phyloP scores from a whole-genome alignment of 345 rosid genomes.

The Murraya koenigii region DNA sequence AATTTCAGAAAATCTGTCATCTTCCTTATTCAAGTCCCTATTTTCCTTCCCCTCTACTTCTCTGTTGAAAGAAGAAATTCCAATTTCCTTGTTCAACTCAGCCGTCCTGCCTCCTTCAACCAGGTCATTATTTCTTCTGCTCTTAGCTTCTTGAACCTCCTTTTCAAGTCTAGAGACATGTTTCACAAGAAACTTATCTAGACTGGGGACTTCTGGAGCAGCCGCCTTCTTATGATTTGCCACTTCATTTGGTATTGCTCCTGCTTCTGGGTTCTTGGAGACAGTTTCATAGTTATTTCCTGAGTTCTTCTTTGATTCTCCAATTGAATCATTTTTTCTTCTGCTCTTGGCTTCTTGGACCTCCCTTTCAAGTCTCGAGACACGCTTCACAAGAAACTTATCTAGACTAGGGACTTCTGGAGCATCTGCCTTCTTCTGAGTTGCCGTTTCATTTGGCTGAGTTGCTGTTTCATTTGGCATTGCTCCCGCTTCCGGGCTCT shows the following conservation, averaged over 20 bases:
- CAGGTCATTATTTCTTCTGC: conserved; percentile 40
- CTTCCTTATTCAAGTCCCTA: conserved; percentile 33
- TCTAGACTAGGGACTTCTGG: conserved; percentile 71
- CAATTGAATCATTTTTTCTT: conserved; percentile 39
- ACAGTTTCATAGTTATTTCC: conserved; percentile 4
- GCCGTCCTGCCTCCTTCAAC: conserved; percentile 17
- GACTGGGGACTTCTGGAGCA: conserved; percentile 48
- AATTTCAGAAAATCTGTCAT: background rate
- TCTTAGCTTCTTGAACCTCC: conserved; percentile 79
- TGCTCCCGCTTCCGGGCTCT: conserved; percentile 30
- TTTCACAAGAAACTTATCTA: conserved; percentile 72
- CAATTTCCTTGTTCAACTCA: conserved; percentile 2
- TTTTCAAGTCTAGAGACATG: conserved; percentile 77
- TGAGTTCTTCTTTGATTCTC: conserved; percentile 48
- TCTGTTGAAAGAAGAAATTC: background rate
- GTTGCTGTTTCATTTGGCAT: conserved; percentile 31
- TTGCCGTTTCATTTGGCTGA: conserved; percentile 30
- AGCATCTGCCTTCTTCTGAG: conserved; percentile 22
- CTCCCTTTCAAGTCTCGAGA: conserved; percentile 77
- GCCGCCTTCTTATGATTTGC: conserved; percentile 16
- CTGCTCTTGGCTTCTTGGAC: conserved; percentile 70
- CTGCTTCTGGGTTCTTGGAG: conserved; percentile 21
- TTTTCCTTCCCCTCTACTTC: conserved; percentile 56
- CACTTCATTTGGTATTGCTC: conserved; percentile 7
- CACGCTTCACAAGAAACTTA: conserved; percentile 75